Evolutionary conservation across 2,329 filamentous ascomycete genomes (phyloP).

Genomic region (Botrytis elliptica): DNA sequence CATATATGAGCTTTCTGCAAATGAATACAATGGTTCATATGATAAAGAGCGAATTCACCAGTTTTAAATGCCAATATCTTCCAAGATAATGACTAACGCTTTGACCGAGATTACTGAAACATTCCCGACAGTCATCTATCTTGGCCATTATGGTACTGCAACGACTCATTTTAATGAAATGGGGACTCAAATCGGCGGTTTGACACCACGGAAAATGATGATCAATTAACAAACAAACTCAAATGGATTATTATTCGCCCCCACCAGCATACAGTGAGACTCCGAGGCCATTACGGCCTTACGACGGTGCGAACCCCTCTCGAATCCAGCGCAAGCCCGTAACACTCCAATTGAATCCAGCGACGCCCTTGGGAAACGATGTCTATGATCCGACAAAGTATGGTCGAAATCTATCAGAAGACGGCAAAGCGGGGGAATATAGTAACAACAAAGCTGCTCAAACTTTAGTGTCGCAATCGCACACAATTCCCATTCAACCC

Average conservation of each 20-base stretch:
- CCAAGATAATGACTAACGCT: not conserved
- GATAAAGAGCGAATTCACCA: not conserved
- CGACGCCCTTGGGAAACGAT: not conserved
- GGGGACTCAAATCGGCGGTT: not conserved
- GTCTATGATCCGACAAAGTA: not conserved
- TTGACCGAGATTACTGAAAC: not conserved
- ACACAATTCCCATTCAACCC: not conserved
- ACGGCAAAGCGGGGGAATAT: not conserved
- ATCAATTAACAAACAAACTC: not conserved
- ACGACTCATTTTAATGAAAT: not conserved
- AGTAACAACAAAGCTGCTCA: not conserved
- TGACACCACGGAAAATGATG: not conserved
- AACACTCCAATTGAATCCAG: not conserved
- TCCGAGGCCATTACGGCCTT: not conserved
- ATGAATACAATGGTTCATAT: not conserved
- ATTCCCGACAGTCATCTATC: not conserved
- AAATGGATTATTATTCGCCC: slow-evolving; percentile 9
- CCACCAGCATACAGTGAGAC: slow-evolving; percentile 20
- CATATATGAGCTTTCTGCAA: not conserved
- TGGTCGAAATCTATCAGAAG: not conserved
- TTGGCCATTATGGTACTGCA: not conserved
- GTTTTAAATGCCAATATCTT: not conserved
- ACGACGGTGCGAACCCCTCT: not conserved
- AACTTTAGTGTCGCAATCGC: not conserved
- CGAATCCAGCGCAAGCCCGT: slow-evolving; percentile 16